phyloP scores from a whole-genome alignment of 1,284 basidiomycete genomes.

The Fomitiporia mediterranea region DNA sequence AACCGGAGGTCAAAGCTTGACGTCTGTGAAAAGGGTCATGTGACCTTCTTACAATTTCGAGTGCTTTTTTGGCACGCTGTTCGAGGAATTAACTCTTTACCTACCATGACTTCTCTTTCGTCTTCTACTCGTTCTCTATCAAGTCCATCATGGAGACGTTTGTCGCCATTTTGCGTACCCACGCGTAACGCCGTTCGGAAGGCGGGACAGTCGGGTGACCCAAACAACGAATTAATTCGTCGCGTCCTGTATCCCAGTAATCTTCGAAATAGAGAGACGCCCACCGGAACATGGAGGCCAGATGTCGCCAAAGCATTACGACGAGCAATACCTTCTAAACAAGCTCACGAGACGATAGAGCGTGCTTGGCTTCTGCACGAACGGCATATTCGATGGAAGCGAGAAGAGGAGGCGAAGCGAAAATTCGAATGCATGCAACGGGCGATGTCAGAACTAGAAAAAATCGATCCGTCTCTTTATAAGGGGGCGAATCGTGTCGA shows the following conservation, averaged over 20 bases:
- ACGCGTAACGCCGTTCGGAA: conserved; percentile 20
- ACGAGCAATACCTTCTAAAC: conserved; percentile 72
- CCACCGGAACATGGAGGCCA: conserved; percentile 77
- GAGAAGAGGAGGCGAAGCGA: conserved; percentile 59
- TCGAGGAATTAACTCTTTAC: too few relatives aligned
- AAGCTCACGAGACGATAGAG: conserved; percentile 92
- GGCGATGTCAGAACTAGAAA: conserved; percentile 78
- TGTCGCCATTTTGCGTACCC: too few relatives aligned
- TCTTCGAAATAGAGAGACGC: conserved; percentile 62
- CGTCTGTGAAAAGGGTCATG: too few relatives aligned
- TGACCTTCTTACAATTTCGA: too few relatives aligned
- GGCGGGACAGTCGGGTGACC: conserved; percentile 39
- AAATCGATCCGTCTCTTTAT: conserved; percentile 63
- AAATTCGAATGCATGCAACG: conserved; percentile 75
- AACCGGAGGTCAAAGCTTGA: too few relatives aligned
- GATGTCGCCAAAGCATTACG: conserved; percentile 68
- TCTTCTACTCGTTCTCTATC: too few relatives aligned
- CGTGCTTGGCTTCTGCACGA: conserved; percentile 86
- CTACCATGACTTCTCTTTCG: too few relatives aligned
- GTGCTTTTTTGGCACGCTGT: too few relatives aligned
- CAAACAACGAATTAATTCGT: conserved; percentile 68
- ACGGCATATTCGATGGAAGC: conserved; percentile 66
- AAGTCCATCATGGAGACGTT: too few relatives aligned
- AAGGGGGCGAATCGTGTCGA: conserved; percentile 71
- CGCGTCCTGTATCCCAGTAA: conserved; percentile 76